A percentile compares a stretch with the other conserved stretches of the same genome.
These are phyloP conservation scores for Arthrocladium fulminans DNA, from an alignment of 2,329 filamentous ascomycete genomes.

Conservation along the genomic window DNA sequence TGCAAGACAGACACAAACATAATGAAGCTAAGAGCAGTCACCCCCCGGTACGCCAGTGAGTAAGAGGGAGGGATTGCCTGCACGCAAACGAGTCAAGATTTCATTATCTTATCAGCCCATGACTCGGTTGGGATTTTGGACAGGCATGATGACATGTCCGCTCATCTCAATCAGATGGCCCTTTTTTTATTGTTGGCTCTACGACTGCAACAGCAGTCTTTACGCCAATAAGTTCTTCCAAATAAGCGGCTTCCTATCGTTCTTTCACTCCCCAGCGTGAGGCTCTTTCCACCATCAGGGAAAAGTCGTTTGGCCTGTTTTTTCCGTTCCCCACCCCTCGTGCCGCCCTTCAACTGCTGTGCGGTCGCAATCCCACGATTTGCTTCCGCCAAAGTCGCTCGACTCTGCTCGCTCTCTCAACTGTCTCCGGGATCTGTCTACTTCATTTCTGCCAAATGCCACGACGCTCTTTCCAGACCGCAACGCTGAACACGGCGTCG, in stretches of 20 bases:
- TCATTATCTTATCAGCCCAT: neutral
- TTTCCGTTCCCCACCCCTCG: neutral
- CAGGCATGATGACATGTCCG: neutral
- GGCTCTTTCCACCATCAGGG: neutral
- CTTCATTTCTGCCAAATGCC: conserved; percentile 2
- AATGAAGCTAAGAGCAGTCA: too few species aligned
- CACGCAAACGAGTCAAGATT: neutral
- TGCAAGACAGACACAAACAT: too few species aligned
- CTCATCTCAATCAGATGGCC: neutral
- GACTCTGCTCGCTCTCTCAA: neutral
- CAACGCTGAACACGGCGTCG: conserved; percentile 3
- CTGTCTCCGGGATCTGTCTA: neutral
- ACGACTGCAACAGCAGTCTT: neutral
- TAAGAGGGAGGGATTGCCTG: too few species aligned
- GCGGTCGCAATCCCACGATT: neutral
- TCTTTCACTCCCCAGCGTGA: neutral
- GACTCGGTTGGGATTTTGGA: neutral
- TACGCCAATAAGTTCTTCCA: neutral
- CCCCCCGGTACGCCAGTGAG: too few species aligned
- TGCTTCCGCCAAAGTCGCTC: neutral
- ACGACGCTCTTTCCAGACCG: neutral
- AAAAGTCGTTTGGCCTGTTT: neutral
- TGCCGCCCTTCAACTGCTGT: neutral
- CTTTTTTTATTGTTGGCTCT: too few species aligned
- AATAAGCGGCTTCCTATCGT: neutral